Evolutionary conservation across 345 rosid species (phyloP).

Genomic region (Populus deltoides): DNA sequence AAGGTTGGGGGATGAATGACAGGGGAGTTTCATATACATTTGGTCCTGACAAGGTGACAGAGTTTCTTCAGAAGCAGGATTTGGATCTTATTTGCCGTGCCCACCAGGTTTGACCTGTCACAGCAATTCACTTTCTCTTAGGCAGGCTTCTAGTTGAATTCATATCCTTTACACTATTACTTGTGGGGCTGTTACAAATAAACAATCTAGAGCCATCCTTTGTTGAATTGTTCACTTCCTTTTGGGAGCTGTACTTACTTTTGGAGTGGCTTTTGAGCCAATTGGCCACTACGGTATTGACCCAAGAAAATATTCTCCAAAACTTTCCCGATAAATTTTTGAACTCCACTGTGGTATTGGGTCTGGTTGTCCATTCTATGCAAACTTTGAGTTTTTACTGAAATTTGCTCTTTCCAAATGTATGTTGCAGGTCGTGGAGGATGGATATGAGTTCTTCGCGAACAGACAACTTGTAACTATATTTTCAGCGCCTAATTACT

Average conservation of each 20-base stretch:
- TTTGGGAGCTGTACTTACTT: not conserved
- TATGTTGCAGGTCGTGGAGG: constrained; percentile 79
- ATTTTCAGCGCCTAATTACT: constrained; percentile 86
- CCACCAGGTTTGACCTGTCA: constrained; percentile 59
- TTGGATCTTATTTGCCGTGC: constrained; percentile 86
- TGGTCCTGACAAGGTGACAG: constrained; percentile 70
- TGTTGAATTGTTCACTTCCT: not conserved
- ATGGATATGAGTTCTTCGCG: constrained; percentile 85
- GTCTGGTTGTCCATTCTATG: constrained; percentile 7
- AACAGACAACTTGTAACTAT: constrained; percentile 68
- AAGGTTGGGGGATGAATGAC: constrained; percentile 85
- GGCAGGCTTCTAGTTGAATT: not conserved
- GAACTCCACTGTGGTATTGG: not conserved
- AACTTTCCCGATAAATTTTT: not conserved
- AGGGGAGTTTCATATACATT: constrained; percentile 80
- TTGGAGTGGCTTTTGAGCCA: not conserved
- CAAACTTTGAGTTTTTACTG: not conserved
- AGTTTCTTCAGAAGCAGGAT: constrained; percentile 72
- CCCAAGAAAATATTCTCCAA: not conserved
- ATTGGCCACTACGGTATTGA: not conserved
- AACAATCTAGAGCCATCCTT: constrained; percentile 1
- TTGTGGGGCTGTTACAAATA: not conserved
- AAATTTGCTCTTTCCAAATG: not conserved
- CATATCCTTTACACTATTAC: not conserved
- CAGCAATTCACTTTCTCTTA: not conserved